These are phyloP conservation scores for Nemania abortiva DNA, from an alignment of 2,329 filamentous ascomycete genomes.

Conservation along the genomic window DNA sequence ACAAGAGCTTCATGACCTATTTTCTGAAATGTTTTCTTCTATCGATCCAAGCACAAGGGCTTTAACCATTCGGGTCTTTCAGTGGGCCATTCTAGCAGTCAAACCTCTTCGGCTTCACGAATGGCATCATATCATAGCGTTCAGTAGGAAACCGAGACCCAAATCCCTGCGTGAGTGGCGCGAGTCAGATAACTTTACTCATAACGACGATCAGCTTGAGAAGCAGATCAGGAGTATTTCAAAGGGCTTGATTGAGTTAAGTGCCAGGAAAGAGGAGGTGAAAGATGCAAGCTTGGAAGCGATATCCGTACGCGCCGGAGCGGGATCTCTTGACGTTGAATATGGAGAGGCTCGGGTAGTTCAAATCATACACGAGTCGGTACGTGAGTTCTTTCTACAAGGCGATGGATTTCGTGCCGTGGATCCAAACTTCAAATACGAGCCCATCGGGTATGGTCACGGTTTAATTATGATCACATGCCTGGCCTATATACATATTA, in stretches of 20 bases:
- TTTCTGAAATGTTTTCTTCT: neutral
- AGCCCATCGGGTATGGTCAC: neutral
- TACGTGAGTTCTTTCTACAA: conserved; percentile 3
- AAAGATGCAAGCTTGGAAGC: conserved; percentile 3
- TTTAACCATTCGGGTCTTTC: neutral
- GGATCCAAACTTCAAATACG: neutral
- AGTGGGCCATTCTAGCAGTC: conserved; percentile 12
- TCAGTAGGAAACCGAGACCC: neutral
- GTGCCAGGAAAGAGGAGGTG: neutral
- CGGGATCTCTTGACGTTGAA: conserved; percentile 11
- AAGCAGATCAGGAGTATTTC: conserved; percentile 10
- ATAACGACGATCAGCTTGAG: conserved; percentile 5
- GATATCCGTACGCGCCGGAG: conserved; percentile 7
- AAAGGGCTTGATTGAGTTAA: conserved; percentile 11
- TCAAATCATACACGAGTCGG: conserved; percentile 12
- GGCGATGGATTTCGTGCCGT: neutral
- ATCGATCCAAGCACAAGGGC: neutral
- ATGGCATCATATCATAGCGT: conserved; percentile 18
- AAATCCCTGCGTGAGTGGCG: neutral
- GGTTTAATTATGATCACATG: neutral
- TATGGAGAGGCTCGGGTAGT: conserved; percentile 1
- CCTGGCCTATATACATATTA: neutral
- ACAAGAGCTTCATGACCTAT: neutral
- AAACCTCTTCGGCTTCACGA: conserved; percentile 8
- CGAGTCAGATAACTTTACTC: neutral